These are phyloP conservation scores for Colletotrichum navitas DNA, from an alignment of 2,329 filamentous ascomycete species.

Conservation along the genomic window DNA sequence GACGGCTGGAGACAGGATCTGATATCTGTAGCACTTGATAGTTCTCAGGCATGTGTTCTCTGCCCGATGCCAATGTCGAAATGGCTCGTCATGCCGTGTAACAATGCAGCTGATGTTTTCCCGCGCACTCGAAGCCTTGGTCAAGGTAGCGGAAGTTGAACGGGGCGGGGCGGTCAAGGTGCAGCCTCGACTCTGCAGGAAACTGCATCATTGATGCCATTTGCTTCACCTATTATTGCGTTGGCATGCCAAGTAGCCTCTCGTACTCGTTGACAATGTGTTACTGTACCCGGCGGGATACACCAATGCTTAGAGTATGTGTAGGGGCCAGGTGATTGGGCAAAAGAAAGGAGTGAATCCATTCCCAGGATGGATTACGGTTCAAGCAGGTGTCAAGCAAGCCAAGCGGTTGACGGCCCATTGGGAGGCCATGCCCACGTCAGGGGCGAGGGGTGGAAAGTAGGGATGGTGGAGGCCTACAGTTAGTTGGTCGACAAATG, in stretches of 20 bases:
- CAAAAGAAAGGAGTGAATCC: neutral
- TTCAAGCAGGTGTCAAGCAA: neutral
- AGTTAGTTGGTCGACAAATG: too few species aligned
- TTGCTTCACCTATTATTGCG: neutral
- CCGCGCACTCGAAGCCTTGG: neutral
- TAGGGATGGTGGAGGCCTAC: neutral
- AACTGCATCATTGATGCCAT: neutral
- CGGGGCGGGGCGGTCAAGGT: neutral
- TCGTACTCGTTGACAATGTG: neutral
- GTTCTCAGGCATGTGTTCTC: neutral
- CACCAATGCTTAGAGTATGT: neutral
- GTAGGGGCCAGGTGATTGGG: neutral
- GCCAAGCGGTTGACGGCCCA: conserved; percentile 28
- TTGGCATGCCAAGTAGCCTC: neutral
- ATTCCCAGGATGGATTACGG: neutral
- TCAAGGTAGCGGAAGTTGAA: conserved; percentile 2
- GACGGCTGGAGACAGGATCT: conserved; percentile 38
- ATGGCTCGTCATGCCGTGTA: conserved; percentile 25
- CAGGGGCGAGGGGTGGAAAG: neutral
- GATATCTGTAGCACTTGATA: conserved; percentile 19
- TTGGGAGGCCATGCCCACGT: conserved; percentile 27
- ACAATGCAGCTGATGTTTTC: conserved; percentile 8
- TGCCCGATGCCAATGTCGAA: conserved; percentile 11
- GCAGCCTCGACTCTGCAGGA: neutral
- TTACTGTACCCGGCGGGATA: neutral